phyloP scores from a whole-genome alignment of 2,329 filamentous ascomycete species.

The Trichophyton equinum region DNA sequence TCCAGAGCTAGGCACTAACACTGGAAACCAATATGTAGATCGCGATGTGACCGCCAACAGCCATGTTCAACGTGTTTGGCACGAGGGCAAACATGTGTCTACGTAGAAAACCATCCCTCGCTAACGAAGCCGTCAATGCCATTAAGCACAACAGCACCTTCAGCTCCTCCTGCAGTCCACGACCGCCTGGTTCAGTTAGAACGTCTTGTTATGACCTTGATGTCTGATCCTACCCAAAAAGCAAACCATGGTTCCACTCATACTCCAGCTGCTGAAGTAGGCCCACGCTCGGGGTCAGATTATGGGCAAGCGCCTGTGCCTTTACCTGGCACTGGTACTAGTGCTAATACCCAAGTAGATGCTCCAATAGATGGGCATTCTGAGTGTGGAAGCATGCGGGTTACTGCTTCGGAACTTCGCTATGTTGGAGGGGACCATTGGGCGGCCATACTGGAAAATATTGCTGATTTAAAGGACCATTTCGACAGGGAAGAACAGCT shows the following conservation, averaged over 20 bases:
- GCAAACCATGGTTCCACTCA: not conserved
- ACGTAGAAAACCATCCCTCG: slow-evolving; percentile 29
- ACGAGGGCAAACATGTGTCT: slow-evolving; percentile 44
- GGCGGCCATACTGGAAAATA: slow-evolving; percentile 19
- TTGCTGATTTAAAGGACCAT: slow-evolving; percentile 17
- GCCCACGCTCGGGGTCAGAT: not conserved
- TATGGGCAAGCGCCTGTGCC: not conserved
- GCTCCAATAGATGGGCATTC: not conserved
- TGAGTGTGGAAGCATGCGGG: slow-evolving; percentile 3
- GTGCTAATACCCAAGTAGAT: not conserved
- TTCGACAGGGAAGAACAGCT: slow-evolving; percentile 16
- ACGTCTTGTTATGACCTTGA: not conserved
- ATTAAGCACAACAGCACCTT: slow-evolving; percentile 25
- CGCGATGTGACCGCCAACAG: slow-evolving; percentile 46
- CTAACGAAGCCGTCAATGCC: slow-evolving; percentile 30
- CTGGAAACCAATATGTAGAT: slow-evolving; percentile 20
- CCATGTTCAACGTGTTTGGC: slow-evolving; percentile 47
- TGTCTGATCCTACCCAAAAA: slow-evolving; percentile 10
- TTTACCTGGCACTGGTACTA: not conserved
- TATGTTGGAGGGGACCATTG: slow-evolving; percentile 22
- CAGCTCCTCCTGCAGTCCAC: slow-evolving; percentile 11
- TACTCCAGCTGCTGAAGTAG: not conserved
- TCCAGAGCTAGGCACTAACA: not conserved
- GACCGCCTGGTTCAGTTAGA: slow-evolving; percentile 6
- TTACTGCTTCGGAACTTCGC: not conserved